These are phyloP conservation scores for Thuidium tamariscinum DNA, from an alignment of 225 moss, liverwort and hornwort genomes.

Conservation along the genomic window DNA sequence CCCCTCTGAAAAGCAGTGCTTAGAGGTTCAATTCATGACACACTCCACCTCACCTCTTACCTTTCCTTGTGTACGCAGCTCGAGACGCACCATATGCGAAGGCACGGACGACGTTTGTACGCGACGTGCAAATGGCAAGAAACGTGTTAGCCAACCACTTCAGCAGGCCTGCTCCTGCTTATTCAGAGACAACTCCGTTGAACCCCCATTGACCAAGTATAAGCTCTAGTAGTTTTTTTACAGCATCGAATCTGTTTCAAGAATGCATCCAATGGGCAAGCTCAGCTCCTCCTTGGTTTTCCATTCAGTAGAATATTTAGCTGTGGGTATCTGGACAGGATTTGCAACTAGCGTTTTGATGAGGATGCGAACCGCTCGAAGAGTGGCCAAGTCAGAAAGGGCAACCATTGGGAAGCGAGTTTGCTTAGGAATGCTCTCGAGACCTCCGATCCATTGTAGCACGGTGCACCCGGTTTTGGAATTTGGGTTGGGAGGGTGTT, in stretches of 20 bases:
- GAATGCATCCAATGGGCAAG: neutral
- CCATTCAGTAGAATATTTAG: neutral
- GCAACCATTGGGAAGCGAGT: neutral
- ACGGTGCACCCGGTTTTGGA: neutral
- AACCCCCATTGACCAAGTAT: constrained; percentile 21
- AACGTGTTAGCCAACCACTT: constrained; percentile 32
- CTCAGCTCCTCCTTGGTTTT: neutral
- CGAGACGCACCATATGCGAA: constrained; percentile 48
- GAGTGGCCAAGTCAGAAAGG: constrained; percentile 3
- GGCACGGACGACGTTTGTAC: constrained; percentile 39
- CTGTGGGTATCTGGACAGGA: neutral
- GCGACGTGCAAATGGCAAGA: constrained; percentile 41
- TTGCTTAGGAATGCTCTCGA: neutral
- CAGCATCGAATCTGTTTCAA: neutral
- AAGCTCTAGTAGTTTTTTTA: neutral
- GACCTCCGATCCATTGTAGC: neutral
- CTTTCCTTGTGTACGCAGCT: constrained; percentile 2
- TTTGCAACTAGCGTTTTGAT: neutral
- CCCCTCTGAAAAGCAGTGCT: neutral
- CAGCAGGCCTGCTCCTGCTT: constrained; percentile 34
- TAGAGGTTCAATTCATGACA: neutral
- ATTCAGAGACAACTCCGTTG: constrained; percentile 26
- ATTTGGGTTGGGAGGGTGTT: neutral
- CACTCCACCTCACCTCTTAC: neutral
- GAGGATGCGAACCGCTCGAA: constrained; percentile 5